These are phyloP conservation scores for Didymella segeticola DNA, from an alignment of 2,329 filamentous ascomycete species.

Conservation along the genomic window DNA sequence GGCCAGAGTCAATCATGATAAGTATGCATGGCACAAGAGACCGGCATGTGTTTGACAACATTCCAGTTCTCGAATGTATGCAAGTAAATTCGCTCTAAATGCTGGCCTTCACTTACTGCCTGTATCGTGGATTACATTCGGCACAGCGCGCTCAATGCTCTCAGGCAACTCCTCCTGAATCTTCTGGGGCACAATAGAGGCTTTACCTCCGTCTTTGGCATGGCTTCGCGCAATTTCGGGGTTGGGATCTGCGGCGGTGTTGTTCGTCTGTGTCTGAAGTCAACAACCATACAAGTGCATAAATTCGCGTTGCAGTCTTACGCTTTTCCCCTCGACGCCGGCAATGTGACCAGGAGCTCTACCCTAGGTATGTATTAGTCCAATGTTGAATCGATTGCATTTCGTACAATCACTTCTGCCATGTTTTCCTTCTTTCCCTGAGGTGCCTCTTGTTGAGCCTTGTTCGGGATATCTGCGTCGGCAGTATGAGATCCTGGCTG, in stretches of 20 bases:
- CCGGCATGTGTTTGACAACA: too few relatives aligned
- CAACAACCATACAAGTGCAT: background rate
- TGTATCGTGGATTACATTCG: constrained; percentile 53
- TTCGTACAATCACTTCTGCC: background rate
- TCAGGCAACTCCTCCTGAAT: constrained; percentile 54
- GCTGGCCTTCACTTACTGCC: too few relatives aligned
- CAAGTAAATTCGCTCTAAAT: too few relatives aligned
- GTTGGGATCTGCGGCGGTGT: constrained; percentile 40
- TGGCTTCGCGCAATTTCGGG: constrained; percentile 44
- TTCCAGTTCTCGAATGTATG: too few relatives aligned
- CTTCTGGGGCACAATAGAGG: constrained; percentile 51
- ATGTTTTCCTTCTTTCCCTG: constrained; percentile 48
- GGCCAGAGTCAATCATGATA: too few relatives aligned
- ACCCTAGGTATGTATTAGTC: background rate
- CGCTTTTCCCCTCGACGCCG: constrained; percentile 8
- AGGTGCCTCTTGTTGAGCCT: constrained; percentile 49
- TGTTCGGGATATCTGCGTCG: constrained; percentile 50
- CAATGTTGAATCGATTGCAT: rapidly evolving
- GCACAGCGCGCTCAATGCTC: constrained; percentile 52
- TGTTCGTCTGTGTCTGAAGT: constrained; percentile 37
- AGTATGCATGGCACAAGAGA: too few relatives aligned
- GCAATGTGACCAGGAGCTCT: constrained; percentile 9
- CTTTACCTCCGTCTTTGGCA: constrained; percentile 45
- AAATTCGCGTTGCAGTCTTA: background rate
- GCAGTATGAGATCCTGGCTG: constrained; percentile 50